phyloP scores from a whole-genome alignment of 371 early-diverging fungal genomes.

The Sporodiniella umbellata region DNA sequence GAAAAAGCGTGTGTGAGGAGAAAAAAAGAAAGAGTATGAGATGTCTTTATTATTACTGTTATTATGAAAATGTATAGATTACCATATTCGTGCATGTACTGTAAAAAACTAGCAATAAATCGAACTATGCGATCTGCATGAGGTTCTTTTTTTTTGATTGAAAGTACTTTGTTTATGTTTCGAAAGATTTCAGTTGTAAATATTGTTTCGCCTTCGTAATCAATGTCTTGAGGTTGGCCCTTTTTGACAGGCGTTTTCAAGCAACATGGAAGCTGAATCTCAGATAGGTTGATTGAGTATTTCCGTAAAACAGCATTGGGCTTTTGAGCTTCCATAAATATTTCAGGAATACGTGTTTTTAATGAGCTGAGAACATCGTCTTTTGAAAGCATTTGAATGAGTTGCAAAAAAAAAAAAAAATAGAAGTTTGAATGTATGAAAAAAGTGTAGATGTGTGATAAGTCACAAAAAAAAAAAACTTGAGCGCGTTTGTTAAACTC shows the following conservation, averaged over 20 bases:
- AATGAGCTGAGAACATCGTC: slow-evolving; percentile 32
- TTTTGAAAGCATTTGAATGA: slow-evolving; percentile 2
- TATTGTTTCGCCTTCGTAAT: slow-evolving; percentile 52
- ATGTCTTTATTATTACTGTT: too few relatives aligned
- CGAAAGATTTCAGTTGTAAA: slow-evolving; percentile 70
- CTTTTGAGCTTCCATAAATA: slow-evolving; percentile 79
- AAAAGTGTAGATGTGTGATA: too few relatives aligned
- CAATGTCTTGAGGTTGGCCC: slow-evolving; percentile 38
- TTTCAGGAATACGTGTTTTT: slow-evolving; percentile 47
- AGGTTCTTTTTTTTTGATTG: slow-evolving; percentile 68
- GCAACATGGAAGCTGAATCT: slow-evolving; percentile 66
- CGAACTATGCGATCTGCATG: slow-evolving; percentile 72
- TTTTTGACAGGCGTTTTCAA: slow-evolving; percentile 37
- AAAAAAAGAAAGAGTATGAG: too few relatives aligned
- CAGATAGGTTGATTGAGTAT: slow-evolving; percentile 71
- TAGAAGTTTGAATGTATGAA: too few relatives aligned
- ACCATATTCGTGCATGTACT: slow-evolving; percentile 67
- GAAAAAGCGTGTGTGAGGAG: too few relatives aligned
- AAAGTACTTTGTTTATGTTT: slow-evolving; percentile 72
- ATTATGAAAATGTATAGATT: too few relatives aligned
- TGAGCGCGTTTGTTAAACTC: too few relatives aligned
- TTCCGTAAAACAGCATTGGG: slow-evolving; percentile 66
- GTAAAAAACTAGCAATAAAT: slow-evolving; percentile 75
- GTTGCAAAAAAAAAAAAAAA: too few relatives aligned
- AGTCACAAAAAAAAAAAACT: too few relatives aligned